Evolutionary conservation across 2,329 filamentous ascomycete genomes (phyloP), one percentile per base, ranked within the genome.

Genomic region (Monosporascus sp.): DNA sequence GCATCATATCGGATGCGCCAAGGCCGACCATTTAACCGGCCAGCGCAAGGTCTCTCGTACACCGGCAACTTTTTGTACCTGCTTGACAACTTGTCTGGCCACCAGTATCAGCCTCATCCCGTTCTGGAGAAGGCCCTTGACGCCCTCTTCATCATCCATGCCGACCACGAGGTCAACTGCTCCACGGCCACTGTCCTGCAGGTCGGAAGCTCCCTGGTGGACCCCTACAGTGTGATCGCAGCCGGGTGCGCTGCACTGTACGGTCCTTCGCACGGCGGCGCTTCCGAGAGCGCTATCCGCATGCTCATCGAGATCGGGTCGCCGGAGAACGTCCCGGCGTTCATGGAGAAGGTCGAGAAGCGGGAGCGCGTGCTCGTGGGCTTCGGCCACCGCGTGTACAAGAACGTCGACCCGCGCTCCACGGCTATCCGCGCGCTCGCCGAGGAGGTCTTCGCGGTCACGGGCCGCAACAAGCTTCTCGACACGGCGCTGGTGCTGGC

Each of bases 151-250:
- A 76, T 82, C 51, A 72, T 83, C 24, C 78, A 81, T 56, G 76
- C 78, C 2, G 81, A 84, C 58, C 80, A 84, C 60, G 81, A 82
- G 54, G 78, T 83, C 63, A 81, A 82, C 57, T 76, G 78, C 60
- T 79, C 78, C 2, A 82, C 79, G 0, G 79, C 80, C 1, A 77
- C 80, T 1, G 73, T 81, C 34, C 67, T 83, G 17, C 78, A 82
- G 52, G 78, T 82, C 20, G 79, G 80, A 7, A 80, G 75, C 51
- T 78, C 77, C 0, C 65, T 83, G 11, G 75, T 82, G 0, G 81
- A 83, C 59, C 79, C 80, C 0, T 82, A 71, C 54, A 80, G 75
- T 57, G 71, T 79, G 18, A 76, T 82, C 14, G 68, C 78, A 1
- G 76, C 79, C 0, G 72, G 78, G 5, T 74, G 76, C n/a, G 73